phyloP scores from a whole-genome alignment of 345 rosid genomes.

The Murraya koenigii region DNA sequence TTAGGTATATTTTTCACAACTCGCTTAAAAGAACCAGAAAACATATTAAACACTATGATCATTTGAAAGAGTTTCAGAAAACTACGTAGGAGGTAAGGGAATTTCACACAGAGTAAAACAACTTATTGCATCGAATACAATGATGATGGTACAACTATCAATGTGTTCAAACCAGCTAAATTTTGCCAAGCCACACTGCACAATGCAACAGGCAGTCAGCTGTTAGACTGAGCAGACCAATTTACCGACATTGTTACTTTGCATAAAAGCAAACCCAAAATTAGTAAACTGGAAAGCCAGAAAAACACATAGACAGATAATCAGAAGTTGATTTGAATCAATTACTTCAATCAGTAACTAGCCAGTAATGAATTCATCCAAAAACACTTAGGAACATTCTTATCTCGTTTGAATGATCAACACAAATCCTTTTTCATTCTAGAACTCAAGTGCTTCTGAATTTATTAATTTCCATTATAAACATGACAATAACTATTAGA shows the following conservation, averaged over 20 bases:
- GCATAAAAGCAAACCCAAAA: background rate
- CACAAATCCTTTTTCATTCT: background rate
- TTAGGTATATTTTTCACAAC: background rate
- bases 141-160: background rate
- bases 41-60: background rate
- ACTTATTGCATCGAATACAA: background rate
- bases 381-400: background rate
- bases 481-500: constrained; percentile 3
- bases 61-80: background rate
- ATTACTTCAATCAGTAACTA: background rate
- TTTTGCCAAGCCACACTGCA: background rate
- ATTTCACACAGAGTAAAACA: background rate
- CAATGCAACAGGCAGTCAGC: background rate
- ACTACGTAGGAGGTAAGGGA: background rate
- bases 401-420: background rate
- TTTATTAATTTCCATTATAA: background rate
- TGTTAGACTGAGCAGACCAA: background rate
- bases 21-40: background rate
- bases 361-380: background rate
- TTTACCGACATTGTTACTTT: background rate
- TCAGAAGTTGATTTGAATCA: background rate
- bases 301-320: background rate
- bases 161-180: background rate
- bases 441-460: background rate
- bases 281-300: background rate